Evolutionary conservation across 129 eudicot species (phyloP).

Genomic region (Flaveria linearis): DNA sequence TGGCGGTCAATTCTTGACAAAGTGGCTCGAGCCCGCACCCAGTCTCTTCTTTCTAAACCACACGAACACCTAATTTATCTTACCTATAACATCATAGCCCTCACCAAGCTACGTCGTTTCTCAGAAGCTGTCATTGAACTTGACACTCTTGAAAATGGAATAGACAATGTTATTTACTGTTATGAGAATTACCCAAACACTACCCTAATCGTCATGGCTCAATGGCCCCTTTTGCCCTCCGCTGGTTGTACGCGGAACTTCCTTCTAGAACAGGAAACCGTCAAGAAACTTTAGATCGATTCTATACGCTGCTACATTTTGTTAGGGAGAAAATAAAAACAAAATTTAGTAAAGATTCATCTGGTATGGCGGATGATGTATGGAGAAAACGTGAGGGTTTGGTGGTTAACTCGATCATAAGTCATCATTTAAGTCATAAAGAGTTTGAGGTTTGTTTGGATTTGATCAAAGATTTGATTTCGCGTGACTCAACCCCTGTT

Average conservation of each 20-base stretch:
- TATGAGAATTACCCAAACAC: constrained; percentile 56
- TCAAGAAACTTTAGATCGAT: constrained; percentile 62
- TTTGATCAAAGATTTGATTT: constrained; percentile 51
- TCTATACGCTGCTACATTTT: constrained; percentile 59
- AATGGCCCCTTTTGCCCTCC: constrained; percentile 79
- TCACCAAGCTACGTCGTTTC: constrained; percentile 77
- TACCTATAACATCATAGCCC: constrained; percentile 69
- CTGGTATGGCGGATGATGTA: constrained; percentile 29
- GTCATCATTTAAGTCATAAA: constrained; percentile 73
- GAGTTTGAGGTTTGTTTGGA: constrained; percentile 71
- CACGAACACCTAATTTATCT: constrained; percentile 86
- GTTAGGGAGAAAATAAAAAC: constrained; percentile 35
- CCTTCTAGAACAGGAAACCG: constrained; percentile 59
- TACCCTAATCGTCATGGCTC: constrained; percentile 63
- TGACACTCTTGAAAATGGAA: constrained; percentile 51
- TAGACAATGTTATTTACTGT: constrained; percentile 49
- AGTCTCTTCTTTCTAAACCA: constrained; percentile 64
- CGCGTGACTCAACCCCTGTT: constrained; percentile 23
- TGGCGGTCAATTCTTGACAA: constrained; percentile 81
- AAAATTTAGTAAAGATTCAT: background rate
- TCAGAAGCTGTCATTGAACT: constrained; percentile 62
- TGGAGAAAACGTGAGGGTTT: constrained; percentile 77
- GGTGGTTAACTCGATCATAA: constrained; percentile 59
- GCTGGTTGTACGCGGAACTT: constrained; percentile 73
- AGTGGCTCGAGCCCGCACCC: constrained; percentile 67